Evolutionary conservation across 2,329 filamentous ascomycete species (phyloP).

Genomic region (Xylariomycetidae sp.): DNA sequence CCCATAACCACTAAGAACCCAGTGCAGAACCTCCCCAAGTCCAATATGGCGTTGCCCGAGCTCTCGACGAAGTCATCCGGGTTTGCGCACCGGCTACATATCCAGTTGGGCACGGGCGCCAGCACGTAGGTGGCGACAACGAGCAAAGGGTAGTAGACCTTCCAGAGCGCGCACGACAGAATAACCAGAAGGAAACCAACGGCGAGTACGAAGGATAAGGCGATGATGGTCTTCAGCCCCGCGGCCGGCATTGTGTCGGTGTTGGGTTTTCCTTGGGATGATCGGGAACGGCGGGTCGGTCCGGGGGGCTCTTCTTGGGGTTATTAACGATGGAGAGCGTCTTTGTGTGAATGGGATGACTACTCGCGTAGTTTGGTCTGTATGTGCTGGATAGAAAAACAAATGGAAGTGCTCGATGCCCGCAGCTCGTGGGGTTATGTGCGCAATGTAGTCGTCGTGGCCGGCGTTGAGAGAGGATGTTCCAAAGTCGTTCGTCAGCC

Average conservation of each 20-base stretch:
- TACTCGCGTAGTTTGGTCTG: too few species aligned
- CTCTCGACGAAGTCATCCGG: conserved; percentile 93
- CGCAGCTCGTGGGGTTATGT: neutral
- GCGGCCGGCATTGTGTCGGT: conserved; percentile 58
- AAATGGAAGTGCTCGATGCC: too few species aligned
- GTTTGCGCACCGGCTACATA: conserved; percentile 82
- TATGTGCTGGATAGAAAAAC: conserved; percentile 1
- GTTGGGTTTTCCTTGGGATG: too few species aligned
- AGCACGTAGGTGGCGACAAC: conserved; percentile 95
- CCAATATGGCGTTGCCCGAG: conserved; percentile 77
- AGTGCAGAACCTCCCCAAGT: conserved; percentile 90
- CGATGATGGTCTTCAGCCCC: conserved; percentile 98
- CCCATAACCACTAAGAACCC: conserved; percentile 97
- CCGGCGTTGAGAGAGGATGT: too few species aligned
- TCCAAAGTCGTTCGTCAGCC: too few species aligned
- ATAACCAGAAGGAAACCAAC: conserved; percentile 99
- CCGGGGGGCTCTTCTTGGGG: too few species aligned
- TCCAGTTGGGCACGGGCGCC: conserved; percentile 94
- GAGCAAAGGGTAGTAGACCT: conserved; percentile 90
- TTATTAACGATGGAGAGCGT: conserved; percentile 32
- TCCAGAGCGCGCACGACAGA: conserved; percentile 90
- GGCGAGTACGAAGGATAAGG: conserved; percentile 96
- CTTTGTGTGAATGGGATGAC: neutral
- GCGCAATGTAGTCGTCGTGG: neutral
- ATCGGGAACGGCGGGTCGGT: too few species aligned